Percentiles rank a stretch among this genome's conserved stretches.
phyloP scores from a whole-genome alignment of 768 basidiomycete species.

The Pulveroboletus frians region DNA sequence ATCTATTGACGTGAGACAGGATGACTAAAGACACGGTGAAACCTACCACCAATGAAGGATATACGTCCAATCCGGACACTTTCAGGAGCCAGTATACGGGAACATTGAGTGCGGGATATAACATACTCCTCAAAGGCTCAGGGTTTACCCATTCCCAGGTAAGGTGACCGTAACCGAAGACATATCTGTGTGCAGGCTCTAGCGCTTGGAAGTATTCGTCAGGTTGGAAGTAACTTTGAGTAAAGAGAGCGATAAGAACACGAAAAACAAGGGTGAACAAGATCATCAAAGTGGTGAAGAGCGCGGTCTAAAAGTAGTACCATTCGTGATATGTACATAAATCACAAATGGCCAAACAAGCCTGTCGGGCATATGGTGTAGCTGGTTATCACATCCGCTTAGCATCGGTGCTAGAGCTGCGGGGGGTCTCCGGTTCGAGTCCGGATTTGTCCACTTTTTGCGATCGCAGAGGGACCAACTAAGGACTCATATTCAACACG shows the following conservation, averaged over 20 bases:
- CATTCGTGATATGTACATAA: neutral
- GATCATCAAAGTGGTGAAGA: conserved; percentile 3
- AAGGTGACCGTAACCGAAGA: conserved; percentile 87
- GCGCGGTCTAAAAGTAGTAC: neutral
- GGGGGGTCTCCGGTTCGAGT: conserved; percentile 39
- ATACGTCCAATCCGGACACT: conserved; percentile 44
- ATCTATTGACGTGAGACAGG: conserved; percentile 42
- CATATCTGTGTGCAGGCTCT: conserved; percentile 83
- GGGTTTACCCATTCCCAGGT: conserved; percentile 93
- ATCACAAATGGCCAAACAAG: neutral
- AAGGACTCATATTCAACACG: too few relatives aligned
- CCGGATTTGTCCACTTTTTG: conserved; percentile 36
- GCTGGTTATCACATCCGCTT: conserved; percentile 40
- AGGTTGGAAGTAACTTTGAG: conserved; percentile 89
- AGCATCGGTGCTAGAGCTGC: conserved; percentile 30
- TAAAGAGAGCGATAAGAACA: conserved; percentile 58
- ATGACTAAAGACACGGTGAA: neutral
- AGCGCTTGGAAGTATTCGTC: conserved; percentile 96
- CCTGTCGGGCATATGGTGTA: conserved; percentile 34
- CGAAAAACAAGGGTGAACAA: conserved; percentile 46
- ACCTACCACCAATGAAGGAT: conserved; percentile 59
- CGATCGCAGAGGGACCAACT: too few relatives aligned
- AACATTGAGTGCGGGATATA: conserved; percentile 79
- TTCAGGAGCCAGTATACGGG: conserved; percentile 73
- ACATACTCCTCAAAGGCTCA: conserved; percentile 68